phyloP scores from a whole-genome alignment of 257 asterid genomes.

The Lavandula angustifolia region DNA sequence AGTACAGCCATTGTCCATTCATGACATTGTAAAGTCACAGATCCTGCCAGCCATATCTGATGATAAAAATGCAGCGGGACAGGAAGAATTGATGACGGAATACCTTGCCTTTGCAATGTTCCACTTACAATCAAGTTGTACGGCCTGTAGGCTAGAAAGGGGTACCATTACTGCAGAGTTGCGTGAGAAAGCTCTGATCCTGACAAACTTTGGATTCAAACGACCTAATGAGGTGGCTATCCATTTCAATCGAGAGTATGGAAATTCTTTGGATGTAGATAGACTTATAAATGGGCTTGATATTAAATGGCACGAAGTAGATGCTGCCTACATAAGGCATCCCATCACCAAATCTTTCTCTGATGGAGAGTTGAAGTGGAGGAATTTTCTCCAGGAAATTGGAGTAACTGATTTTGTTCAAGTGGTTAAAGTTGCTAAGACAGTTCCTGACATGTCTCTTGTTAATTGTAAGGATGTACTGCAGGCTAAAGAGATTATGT shows the following conservation, averaged over 20 bases:
- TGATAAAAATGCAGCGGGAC: constrained; percentile 41
- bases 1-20: constrained; percentile 82
- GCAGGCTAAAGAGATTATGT: constrained; percentile 36
- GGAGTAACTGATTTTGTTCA: constrained; percentile 87
- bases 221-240: constrained; percentile 63
- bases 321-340: constrained; percentile 61
- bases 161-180: constrained; percentile 56
- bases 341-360: constrained; percentile 63
- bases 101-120: constrained; percentile 84
- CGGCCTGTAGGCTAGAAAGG: constrained; percentile 61
- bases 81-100: constrained; percentile 68
- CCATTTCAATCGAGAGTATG: constrained; percentile 70
- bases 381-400: constrained; percentile 70
- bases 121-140: constrained; percentile 79
- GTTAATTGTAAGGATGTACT: constrained; percentile 38
- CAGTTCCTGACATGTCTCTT: constrained; percentile 45
- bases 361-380: constrained; percentile 77
- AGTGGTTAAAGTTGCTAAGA: constrained; percentile 60
- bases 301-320: constrained; percentile 75
- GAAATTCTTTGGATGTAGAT: constrained; percentile 60
- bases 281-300: constrained; percentile 57
- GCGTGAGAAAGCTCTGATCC: constrained; percentile 56
- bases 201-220: constrained; percentile 77
- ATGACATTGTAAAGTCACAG: constrained; percentile 80
- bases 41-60: constrained; percentile 69